Evolutionary conservation across 1,284 basidiomycete species (phyloP).

Genomic region (Albatrellus sp.): DNA sequence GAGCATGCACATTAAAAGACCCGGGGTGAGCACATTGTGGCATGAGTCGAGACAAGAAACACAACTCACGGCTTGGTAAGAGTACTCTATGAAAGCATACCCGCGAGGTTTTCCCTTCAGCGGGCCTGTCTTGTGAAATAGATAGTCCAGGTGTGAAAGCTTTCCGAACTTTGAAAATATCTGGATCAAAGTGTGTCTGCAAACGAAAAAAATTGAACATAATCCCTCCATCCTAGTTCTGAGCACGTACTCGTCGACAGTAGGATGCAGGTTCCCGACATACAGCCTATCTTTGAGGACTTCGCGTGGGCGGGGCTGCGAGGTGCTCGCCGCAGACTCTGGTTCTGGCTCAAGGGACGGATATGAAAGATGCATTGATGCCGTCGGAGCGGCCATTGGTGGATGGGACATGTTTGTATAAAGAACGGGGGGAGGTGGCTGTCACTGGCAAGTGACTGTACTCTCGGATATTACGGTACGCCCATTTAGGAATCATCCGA

Average conservation of each 20-base stretch:
- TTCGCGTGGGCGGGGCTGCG: constrained; percentile 14
- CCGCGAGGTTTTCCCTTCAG: constrained; percentile 88
- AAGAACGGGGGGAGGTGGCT: too few relatives aligned
- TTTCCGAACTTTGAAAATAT: constrained; percentile 87
- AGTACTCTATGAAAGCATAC: constrained; percentile 90
- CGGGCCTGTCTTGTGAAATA: constrained; percentile 89
- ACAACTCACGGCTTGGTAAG: constrained; percentile 62
- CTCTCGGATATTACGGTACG: too few relatives aligned
- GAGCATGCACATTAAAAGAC: constrained; percentile 18
- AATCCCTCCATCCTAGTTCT: neutral
- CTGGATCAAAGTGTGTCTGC: constrained; percentile 77
- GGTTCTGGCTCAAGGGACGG: constrained; percentile 3
- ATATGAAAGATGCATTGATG: constrained; percentile 11
- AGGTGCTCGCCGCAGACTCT: neutral
- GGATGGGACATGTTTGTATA: too few relatives aligned
- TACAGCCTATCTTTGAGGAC: constrained; percentile 65
- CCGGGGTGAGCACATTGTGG: constrained; percentile 34
- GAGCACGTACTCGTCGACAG: constrained; percentile 74
- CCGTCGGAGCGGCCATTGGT: too few relatives aligned
- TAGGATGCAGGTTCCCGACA: constrained; percentile 81
- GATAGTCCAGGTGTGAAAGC: constrained; percentile 83
- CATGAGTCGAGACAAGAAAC: constrained; percentile 7
- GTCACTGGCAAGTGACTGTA: too few relatives aligned
- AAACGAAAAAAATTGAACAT: constrained; percentile 1
- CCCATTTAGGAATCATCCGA: too few relatives aligned